Conservation (phyloP, 306 rosid species). For the Albizia julibrissin region DNA sequence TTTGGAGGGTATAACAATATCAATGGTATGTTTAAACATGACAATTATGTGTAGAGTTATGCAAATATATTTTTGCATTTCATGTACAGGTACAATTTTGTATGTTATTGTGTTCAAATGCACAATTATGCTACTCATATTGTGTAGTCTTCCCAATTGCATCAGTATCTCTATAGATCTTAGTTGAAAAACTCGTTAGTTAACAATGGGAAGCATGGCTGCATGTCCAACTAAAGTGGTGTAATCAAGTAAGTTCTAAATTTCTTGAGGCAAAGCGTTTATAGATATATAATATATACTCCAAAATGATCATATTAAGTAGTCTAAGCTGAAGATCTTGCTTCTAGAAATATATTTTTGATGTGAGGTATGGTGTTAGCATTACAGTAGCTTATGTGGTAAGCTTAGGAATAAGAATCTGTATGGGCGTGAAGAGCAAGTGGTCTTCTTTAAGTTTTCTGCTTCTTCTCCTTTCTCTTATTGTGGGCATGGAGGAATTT, state of each 20-base stretch:
- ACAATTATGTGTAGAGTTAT: constrained; percentile 24
- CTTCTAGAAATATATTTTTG: background rate
- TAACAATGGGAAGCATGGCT: background rate
- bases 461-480: background rate
- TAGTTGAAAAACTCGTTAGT: background rate
- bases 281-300: constrained; percentile 12
- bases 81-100: background rate
- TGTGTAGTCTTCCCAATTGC: background rate
- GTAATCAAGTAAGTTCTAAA: background rate
- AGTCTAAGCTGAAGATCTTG: constrained; percentile 19
- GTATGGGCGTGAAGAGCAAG: background rate
- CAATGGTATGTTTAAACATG: constrained; percentile 71
- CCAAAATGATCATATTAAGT: constrained; percentile 17
- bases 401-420: constrained; percentile 8
- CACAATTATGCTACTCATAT: background rate
- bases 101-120: background rate
- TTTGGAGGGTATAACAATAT: constrained; percentile 83
- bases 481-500: constrained; percentile 21
- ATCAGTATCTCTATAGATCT: background rate
- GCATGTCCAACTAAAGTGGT: background rate
- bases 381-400: background rate
- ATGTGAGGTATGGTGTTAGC: constrained; percentile 17
- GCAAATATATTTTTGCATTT: background rate
- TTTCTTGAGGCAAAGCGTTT: background rate
- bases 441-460: background rate